Evolutionary conservation across 2,329 filamentous ascomycete genomes (phyloP).

Genomic region (Massarina eburnea): DNA sequence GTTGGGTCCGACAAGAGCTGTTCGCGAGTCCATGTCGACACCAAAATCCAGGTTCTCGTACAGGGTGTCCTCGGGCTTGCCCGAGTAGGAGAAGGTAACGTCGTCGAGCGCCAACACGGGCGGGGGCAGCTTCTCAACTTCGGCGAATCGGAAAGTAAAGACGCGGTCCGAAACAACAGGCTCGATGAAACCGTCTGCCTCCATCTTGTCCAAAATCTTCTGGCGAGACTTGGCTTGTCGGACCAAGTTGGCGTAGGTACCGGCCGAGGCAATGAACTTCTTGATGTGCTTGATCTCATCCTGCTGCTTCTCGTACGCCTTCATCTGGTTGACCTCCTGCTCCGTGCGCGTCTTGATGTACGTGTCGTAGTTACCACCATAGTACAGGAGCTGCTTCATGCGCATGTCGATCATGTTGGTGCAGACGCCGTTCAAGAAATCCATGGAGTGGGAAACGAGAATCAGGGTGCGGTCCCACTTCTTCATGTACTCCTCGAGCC

Average conservation of each 20-base stretch:
- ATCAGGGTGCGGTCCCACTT: slow-evolving; percentile 98
- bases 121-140: slow-evolving; percentile 98
- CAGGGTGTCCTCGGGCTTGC: slow-evolving; percentile 82
- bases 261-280: slow-evolving; percentile 99
- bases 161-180: slow-evolving; percentile 81
- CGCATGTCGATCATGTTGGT: slow-evolving; percentile 99
- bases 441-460: slow-evolving; percentile 95
- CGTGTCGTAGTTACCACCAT: slow-evolving; percentile 99
- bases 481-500: slow-evolving; percentile 99
- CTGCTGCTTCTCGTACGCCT: slow-evolving; percentile 98
- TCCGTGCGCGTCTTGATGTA: slow-evolving; percentile 90
- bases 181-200: slow-evolving; percentile 98
- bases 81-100: slow-evolving; percentile 97
- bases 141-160: slow-evolving; percentile 97
- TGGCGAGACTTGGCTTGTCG: slow-evolving; percentile 98
- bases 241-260: slow-evolving; percentile 99
- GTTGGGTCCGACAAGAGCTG: slow-evolving; percentile 94
- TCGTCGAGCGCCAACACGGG: slow-evolving; percentile 95
- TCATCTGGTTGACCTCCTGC: slow-evolving; percentile 97
- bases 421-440: slow-evolving; percentile 99
- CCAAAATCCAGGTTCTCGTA: slow-evolving; percentile 97
- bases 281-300: slow-evolving; percentile 99
- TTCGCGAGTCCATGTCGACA: slow-evolving; percentile 99
- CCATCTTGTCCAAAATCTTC: slow-evolving; percentile 99
- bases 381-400: slow-evolving; percentile 84